Evolutionary conservation across 345 rosid species (phyloP).

Genomic region (Diplotaxis tenuifolia): DNA sequence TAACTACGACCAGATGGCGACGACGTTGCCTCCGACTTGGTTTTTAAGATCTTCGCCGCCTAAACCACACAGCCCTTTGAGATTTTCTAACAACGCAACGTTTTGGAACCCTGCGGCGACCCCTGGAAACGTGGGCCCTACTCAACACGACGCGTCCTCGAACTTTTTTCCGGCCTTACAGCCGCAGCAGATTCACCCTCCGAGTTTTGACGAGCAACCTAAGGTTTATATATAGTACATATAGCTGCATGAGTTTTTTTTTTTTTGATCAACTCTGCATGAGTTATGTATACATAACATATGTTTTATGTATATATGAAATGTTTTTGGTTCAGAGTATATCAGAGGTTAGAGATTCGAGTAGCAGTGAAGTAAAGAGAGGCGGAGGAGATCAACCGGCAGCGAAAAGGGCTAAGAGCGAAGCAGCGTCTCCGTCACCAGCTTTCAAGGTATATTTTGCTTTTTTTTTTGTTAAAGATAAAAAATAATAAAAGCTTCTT

Average conservation of each 20-base stretch:
- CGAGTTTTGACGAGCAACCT: conserved; percentile 48
- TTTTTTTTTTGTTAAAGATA: not conserved
- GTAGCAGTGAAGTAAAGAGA: conserved; percentile 63
- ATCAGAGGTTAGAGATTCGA: conserved; percentile 54
- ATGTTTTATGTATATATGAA: not conserved
- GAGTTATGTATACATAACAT: not conserved
- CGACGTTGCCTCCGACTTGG: conserved; percentile 54
- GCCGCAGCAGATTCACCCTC: conserved; percentile 46
- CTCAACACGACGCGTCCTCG: conserved; percentile 53
- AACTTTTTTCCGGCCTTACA: conserved; percentile 60
- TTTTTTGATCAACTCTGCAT: no score
- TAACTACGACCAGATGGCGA: conserved; percentile 28
- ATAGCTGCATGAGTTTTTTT: not conserved
- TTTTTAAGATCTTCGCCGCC: conserved; percentile 67
- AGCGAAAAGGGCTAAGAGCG: conserved; percentile 73
- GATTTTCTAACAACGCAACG: conserved; percentile 87
- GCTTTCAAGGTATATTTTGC: conserved; percentile 75
- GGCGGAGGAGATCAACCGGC: conserved; percentile 56
- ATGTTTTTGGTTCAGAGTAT: conserved; percentile 37
- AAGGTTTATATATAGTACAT: conserved; percentile 35
- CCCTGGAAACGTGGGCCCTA: conserved; percentile 53
- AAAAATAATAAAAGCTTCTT: conserved; percentile 31
- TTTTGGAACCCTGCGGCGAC: conserved; percentile 64
- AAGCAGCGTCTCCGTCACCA: conserved; percentile 72
- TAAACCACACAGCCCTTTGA: conserved; percentile 52